Evolutionary conservation across 1,284 basidiomycete genomes (phyloP), one percentile per base, ranked within the genome.

Genomic region (Ganoderma multipileum): DNA sequence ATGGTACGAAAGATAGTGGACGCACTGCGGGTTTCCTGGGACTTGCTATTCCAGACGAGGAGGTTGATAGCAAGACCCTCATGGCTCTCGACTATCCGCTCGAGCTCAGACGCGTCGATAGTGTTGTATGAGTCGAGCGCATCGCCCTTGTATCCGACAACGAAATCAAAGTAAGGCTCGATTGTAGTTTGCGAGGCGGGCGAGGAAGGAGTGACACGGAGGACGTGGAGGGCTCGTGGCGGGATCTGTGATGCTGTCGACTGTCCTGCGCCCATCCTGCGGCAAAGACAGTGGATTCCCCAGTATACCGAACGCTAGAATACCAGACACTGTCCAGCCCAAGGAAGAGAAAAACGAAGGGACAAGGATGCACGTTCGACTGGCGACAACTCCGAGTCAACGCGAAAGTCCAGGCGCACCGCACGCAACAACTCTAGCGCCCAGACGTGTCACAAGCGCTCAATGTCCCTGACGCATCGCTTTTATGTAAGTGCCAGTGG

Each of bases 111-210:
- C n/a, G 89, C 90, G 74, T 95, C 91, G 57, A 95, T 86, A 52
- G 85, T 85, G 63, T 85, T 84, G 64, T 85, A 83, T 3, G 85
- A 81, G 9, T 87, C 82, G 58, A 88, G 81, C 0, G 87, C 82
- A 70, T 91, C 86, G 39, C 91, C 91, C 77, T 95, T 91, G 68
- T 96, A 93, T 20, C 97, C 97, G 52, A 98, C 90, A 41, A 98
- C 89, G 80, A 98, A 99, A 83, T 99, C 97, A 78, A 99, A 99
- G 83, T 96, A 98, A 0, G 97, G 95, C 77, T 99, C 96, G 58
- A 99, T 93, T 63, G 89, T 89, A 6, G 94, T 94, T 66, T 91
- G 85, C 11, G 94, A 93, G 0, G 95, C 93, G 20, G 95, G 95
- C 1, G 95, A 96, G n/a, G 87, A 86, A 2, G 95, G 92, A 1